Conservation (phyloP, 768 basidiomycete genomes). For the Agaricus blazei region DNA sequence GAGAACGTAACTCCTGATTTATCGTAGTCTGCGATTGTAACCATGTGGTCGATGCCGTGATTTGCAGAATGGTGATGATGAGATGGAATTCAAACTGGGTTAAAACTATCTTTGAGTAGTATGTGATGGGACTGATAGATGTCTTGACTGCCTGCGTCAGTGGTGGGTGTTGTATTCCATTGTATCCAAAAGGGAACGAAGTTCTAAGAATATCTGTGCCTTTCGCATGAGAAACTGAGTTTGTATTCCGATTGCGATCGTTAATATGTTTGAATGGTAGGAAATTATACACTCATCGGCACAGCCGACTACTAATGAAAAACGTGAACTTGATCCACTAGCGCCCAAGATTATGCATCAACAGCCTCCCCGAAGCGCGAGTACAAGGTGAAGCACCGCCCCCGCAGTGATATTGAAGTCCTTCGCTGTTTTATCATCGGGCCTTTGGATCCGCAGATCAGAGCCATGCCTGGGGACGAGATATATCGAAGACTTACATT, state of each 20-base stretch:
- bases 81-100: background rate
- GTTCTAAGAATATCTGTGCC: background rate
- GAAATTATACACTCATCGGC: conserved; percentile 9
- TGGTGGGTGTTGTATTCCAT: too few relatives aligned
- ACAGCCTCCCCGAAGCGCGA: conserved; percentile 89
- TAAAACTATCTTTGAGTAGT: background rate
- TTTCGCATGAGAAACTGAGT: background rate
- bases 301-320: background rate
- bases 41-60: background rate
- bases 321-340: background rate
- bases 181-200: background rate
- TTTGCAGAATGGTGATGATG: background rate
- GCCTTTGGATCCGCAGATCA: conserved; percentile 40
- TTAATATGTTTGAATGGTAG: conserved; percentile 1
- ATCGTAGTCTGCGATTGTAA: too few relatives aligned
- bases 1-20: too few relatives aligned
- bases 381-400: conserved; percentile 87
- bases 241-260: background rate
- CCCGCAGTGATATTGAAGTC: conserved; percentile 84
- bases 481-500: conserved; percentile 52
- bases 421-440: conserved; percentile 85
- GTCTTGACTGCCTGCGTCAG: too few relatives aligned
- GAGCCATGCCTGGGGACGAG: background rate
- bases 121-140: too few relatives aligned
- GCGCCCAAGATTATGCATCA: conserved; percentile 14